Base-by-base conservation (phyloP, 2,329 filamentous ascomycete genomes). In the Fusarium napiforme region DNA sequence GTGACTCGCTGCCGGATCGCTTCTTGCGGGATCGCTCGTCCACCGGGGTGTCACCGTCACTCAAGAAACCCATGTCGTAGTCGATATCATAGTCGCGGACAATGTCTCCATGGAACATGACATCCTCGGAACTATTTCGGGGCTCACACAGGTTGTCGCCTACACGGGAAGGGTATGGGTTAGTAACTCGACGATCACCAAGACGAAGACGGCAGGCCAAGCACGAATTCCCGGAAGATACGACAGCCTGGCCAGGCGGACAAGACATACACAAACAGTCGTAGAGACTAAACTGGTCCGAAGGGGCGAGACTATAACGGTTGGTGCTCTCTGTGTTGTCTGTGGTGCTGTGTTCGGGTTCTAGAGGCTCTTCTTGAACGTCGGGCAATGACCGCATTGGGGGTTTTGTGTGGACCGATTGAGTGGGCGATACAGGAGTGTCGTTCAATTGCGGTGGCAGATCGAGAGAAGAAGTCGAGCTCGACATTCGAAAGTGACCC, bases 311-410 rank as follows among this genome's bases (percentile, higher is more conserved):
- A 67, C 88, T 85, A 34, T 87, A 85, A 67, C 87, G 83, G 56
- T 86, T 85, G 60, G 87, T 87, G 34, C 32, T 40, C 21, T 55
- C 42, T 28, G 49, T 39, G 28, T 52, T 28, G 23, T 67, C 28
- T 55, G 50, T 40, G 34, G 36, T 34, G 61, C 15, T 50, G 40
- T 91, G 89, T 28, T 93, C 93, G 60, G 88, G 88, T 80, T 95
- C 93, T 46, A 91, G 83, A 5, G 93, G 91, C 78, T 97, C 95
- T 81, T 98, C 95, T 78, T 95, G 89, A 26, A 98, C 93, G 77
- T 96, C 93, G 21, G 94, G 93, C 70, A 98, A 86, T 59, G 87
- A 88, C 68, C 89, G 87, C 82, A 93, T 93, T 77, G 87, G 86
- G 1, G 89, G 84, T 73, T 90, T 89, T 70, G 76, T 75, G 59